Conservation (phyloP, 2,329 filamentous ascomycete genomes). For the Fusarium graminum region DNA sequence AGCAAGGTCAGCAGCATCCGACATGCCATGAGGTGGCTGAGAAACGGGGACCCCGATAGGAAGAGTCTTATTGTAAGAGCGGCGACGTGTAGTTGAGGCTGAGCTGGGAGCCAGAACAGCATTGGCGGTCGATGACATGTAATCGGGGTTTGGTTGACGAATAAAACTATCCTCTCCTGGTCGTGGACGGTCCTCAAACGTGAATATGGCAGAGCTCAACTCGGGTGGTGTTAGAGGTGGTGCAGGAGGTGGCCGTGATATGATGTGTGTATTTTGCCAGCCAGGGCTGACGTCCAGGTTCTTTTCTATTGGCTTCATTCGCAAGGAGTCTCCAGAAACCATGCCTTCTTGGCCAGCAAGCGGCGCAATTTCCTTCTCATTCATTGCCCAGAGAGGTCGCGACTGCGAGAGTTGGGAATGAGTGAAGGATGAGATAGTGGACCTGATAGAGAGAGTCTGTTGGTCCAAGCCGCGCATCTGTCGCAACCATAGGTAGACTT, state of each 20-base stretch:
- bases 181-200: conserved; percentile 56
- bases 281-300: conserved; percentile 47
- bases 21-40: conserved; percentile 40
- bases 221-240: conserved; percentile 64
- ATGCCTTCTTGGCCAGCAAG: conserved; percentile 19
- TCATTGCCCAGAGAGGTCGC: conserved; percentile 46
- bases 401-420: conserved; percentile 38
- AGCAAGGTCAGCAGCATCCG: conserved; percentile 48
- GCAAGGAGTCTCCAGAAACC: conserved; percentile 13
- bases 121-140: conserved; percentile 56
- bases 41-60: conserved; percentile 53
- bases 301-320: conserved; percentile 30
- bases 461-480: conserved; percentile 43
- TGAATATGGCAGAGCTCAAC: conserved; percentile 58
- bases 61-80: conserved; percentile 60
- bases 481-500: conserved; percentile 48
- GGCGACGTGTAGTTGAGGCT: conserved; percentile 54
- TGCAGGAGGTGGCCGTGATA: conserved; percentile 59
- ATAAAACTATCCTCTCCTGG: conserved; percentile 56
- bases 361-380: conserved; percentile 44
- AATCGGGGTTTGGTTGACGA: conserved; percentile 65
- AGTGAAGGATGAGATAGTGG: conserved; percentile 35
- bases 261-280: conserved; percentile 48
- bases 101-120: conserved; percentile 48
- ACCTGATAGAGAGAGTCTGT: conserved; percentile 37